A percentile compares a stretch with the other conserved stretches of the same genome.
Evolutionary conservation across 176 grass and related monocot genomes (phyloP).

Genomic region (Carex cristatella): DNA sequence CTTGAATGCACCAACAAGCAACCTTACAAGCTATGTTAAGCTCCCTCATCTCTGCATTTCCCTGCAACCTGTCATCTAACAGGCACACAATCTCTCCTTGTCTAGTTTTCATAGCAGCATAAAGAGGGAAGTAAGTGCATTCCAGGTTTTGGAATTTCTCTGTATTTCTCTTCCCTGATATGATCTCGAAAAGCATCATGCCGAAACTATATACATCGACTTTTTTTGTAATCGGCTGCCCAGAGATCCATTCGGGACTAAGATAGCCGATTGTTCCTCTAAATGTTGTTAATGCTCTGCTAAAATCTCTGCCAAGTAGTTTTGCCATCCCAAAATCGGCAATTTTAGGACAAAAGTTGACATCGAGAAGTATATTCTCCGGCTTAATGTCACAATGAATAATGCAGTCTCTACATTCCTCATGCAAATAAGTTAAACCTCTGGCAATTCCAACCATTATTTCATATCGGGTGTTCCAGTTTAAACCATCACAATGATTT

Average conservation of each 20-base stretch:
- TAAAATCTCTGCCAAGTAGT: slow-evolving; percentile 48
- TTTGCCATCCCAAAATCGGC: slow-evolving; percentile 66
- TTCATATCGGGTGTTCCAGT: slow-evolving; percentile 35
- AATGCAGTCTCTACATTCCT: slow-evolving; percentile 49
- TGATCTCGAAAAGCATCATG: slow-evolving; percentile 53
- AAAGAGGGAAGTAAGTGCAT: slow-evolving; percentile 31
- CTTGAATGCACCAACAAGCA: slow-evolving; percentile 55
- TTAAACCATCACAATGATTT: background rate
- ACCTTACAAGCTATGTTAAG: slow-evolving; percentile 27
- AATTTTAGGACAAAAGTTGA: slow-evolving; percentile 42
- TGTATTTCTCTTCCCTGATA: slow-evolving; percentile 41
- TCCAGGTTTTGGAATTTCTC: background rate
- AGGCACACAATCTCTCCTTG: slow-evolving; percentile 19
- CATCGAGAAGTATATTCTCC: slow-evolving; percentile 34
- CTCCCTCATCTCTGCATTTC: slow-evolving; percentile 23
- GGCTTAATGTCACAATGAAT: slow-evolving; percentile 71
- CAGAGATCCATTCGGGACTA: slow-evolving; percentile 47
- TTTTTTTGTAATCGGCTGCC: slow-evolving; percentile 39
- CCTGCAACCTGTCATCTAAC: slow-evolving; percentile 26
- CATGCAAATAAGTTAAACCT: slow-evolving; percentile 51
- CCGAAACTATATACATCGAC: slow-evolving; percentile 55
- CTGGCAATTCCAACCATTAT: slow-evolving; percentile 41
- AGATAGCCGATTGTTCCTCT: slow-evolving; percentile 64
- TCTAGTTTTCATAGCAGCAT: slow-evolving; percentile 24
- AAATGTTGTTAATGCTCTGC: slow-evolving; percentile 47